These are phyloP conservation scores for Arbutus unedo DNA, from an alignment of 148 eudicot species.

Conservation along the genomic window DNA sequence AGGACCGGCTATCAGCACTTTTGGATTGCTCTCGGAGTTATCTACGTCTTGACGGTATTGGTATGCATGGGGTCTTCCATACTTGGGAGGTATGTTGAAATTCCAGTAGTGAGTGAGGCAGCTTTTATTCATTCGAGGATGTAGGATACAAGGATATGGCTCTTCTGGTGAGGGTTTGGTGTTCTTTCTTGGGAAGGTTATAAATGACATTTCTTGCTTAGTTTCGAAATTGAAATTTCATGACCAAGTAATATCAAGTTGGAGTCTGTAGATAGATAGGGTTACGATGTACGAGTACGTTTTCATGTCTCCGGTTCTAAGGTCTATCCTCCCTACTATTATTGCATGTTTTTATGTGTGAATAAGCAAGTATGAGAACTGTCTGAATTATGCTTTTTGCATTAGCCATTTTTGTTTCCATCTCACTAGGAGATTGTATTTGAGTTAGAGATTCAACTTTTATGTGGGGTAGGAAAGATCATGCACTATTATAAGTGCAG, in stretches of 20 bases:
- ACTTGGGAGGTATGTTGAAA: slow-evolving; percentile 80
- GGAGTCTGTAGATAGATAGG: neutral
- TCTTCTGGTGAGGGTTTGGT: neutral
- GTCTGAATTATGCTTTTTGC: neutral
- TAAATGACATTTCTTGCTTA: neutral
- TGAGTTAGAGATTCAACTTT: neutral
- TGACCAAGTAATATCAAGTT: neutral
- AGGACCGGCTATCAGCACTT: slow-evolving; percentile 69
- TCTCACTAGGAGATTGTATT: neutral
- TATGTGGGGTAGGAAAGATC: neutral
- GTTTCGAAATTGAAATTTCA: neutral
- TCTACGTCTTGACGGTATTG: slow-evolving; percentile 55
- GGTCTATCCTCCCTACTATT: neutral
- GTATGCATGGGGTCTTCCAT: slow-evolving; percentile 68
- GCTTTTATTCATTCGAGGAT: slow-evolving; percentile 60
- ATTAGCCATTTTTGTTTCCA: neutral
- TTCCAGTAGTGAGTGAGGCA: slow-evolving; percentile 77
- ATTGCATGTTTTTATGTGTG: neutral
- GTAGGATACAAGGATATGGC: neutral
- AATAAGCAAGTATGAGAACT: neutral
- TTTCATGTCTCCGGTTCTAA: neutral
- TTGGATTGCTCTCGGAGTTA: slow-evolving; percentile 68
- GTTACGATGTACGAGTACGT: neutral
- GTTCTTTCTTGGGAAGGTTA: neutral
- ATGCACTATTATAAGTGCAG: neutral